phyloP scores from a whole-genome alignment of 75 land plant genomes.

The Isoetes taiwanensis region DNA sequence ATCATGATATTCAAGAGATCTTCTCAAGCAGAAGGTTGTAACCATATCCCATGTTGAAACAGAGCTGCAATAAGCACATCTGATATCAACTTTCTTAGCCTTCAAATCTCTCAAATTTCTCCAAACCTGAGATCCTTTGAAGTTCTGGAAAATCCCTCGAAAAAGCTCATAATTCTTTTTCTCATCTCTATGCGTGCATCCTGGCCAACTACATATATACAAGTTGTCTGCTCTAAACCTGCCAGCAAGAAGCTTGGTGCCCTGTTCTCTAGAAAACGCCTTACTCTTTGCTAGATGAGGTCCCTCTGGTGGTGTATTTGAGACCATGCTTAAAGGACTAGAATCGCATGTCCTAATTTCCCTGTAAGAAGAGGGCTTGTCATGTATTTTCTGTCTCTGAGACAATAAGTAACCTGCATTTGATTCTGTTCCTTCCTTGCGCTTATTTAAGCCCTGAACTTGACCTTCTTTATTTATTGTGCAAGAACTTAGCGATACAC shows the following conservation, averaged over 20 bases:
- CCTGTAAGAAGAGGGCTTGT: too few species aligned
- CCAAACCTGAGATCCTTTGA: constrained; percentile 66
- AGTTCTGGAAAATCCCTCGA: constrained; percentile 71
- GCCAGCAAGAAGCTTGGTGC: constrained; percentile 68
- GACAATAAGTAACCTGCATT: too few species aligned
- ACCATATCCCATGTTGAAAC: constrained; percentile 63
- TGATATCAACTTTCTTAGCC: constrained; percentile 32
- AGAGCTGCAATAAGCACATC: constrained; percentile 56
- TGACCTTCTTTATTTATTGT: too few species aligned
- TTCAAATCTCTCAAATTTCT: constrained; percentile 60
- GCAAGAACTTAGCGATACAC: too few species aligned
- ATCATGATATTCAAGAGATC: constrained; percentile 66
- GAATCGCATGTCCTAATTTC: too few species aligned
- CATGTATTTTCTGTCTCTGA: too few species aligned
- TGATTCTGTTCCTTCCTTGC: too few species aligned
- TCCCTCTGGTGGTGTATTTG: too few species aligned
- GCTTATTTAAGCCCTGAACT: too few species aligned
- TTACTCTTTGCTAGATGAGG: constrained; percentile 45
- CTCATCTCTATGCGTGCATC: constrained; percentile 68
- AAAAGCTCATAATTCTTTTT: constrained; percentile 73
- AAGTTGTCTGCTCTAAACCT: constrained; percentile 64
- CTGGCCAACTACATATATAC: constrained; percentile 88
- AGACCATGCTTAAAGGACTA: too few species aligned
- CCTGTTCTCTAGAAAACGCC: constrained; percentile 66
- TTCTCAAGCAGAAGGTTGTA: constrained; percentile 64